These are phyloP conservation scores for Anastatica hierochuntica DNA, from an alignment of 345 rosid genomes.

Conservation along the genomic window DNA sequence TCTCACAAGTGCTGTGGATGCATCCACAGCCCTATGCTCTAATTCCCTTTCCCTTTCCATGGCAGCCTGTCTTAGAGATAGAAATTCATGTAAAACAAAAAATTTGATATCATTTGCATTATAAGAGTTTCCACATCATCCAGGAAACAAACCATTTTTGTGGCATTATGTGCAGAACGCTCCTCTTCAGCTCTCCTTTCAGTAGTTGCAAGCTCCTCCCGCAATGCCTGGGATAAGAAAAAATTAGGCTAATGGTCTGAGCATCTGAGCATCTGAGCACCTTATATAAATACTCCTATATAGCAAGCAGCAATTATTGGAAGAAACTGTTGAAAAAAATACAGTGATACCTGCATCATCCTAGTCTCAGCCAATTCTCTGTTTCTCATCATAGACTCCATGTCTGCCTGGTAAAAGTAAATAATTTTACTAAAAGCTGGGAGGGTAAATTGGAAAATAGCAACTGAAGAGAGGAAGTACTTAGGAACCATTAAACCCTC, in stretches of 20 bases:
- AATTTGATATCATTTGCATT: neutral
- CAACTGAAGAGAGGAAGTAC: neutral
- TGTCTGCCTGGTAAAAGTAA: slow-evolving; percentile 52
- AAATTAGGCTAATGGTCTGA: slow-evolving; percentile 9
- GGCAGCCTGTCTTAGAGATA: slow-evolving; percentile 57
- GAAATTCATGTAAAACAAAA: slow-evolving; percentile 8
- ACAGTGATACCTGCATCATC: slow-evolving; percentile 86
- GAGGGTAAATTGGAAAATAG: neutral
- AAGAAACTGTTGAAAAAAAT: neutral
- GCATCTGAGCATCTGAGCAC: slow-evolving; percentile 6
- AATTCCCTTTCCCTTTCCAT: slow-evolving; percentile 94
- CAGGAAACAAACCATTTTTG: slow-evolving; percentile 61
- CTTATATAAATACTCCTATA: neutral
- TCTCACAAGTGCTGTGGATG: slow-evolving; percentile 91
- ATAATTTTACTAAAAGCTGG: slow-evolving; percentile 2
- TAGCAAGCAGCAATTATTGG: neutral
- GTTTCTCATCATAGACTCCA: slow-evolving; percentile 94
- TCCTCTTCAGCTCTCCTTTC: slow-evolving; percentile 98
- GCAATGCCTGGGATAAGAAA: slow-evolving; percentile 54
- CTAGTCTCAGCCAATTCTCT: slow-evolving; percentile 96
- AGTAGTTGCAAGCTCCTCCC: slow-evolving; percentile 88
- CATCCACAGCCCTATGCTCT: slow-evolving; percentile 88
- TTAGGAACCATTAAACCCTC: neutral
- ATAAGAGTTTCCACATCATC: neutral
- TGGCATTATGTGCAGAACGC: slow-evolving; percentile 78